Evolutionary conservation across 2,329 filamentous ascomycete species (phyloP), one percentile per base, ranked within the genome.

Genomic region (Biscogniauxia sp.): DNA sequence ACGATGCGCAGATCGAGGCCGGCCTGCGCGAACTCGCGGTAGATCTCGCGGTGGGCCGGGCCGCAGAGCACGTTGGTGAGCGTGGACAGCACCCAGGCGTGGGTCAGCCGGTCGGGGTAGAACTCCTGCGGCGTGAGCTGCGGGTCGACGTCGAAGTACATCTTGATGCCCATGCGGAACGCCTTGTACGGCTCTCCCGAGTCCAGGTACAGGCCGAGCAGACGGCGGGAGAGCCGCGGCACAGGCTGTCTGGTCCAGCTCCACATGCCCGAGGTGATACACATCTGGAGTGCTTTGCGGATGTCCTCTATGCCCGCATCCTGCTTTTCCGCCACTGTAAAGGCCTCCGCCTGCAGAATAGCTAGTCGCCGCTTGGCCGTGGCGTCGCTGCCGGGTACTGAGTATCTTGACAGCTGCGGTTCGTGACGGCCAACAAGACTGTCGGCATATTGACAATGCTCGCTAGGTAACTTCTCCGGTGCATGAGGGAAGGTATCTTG

Each of bases 401-500:
- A 45, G 37, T 63, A 66, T 15, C 58, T 61, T 9, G 56, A 51
- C 25, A 70, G 50, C 25, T 54, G 37, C 17, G 55, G 51, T 20
- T 61, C 62, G 51, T 70, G 59, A 1, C 41, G 56, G 26, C 55
- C 25, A 53, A 65, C 17, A 8, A 71, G 61, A 20, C 53, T 50
- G 51, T 71, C 69, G 25, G 69, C 69, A 2, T 61, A 26, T 17
- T 61, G 56, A 51, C 56, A 55, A 28, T 68, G 66, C 41, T 66
- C 60, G 8, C 20, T 51, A 20, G 55, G 53, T 17, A 71, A 54
- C n/a, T 70, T 66, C 20, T 67, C 62, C 6, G 65, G 62, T 53
- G 37, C 57, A 53, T 60, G 64, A 11, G 62, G 51, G 67, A 79
- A 80, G 15, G 70, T 70, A 61, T 82, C 79, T 72, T 81, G 76